Evolutionary conservation across 139 green algal species (phyloP), one percentile per base, ranked within the genome.

Genomic region (Micractinium sp.): DNA sequence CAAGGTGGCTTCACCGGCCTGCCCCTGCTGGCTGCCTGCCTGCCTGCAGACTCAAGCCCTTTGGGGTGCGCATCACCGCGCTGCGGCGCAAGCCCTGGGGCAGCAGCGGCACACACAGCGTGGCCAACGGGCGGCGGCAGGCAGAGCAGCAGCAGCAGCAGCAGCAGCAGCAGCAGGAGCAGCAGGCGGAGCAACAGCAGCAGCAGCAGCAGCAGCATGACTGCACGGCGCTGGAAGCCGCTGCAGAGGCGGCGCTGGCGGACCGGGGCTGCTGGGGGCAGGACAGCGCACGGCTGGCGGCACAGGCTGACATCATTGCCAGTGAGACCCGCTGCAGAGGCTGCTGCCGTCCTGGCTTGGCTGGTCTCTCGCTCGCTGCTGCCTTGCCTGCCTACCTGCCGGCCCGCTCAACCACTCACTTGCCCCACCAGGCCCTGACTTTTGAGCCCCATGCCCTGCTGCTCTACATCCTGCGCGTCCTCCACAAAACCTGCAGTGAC

Each of bases 31-130:
- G 3, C 33, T 47, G 33, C 75, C 75, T 56, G 35, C 33, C 63
- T 47, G 15, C 39, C 31, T 73, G 12, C 89, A 75, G 92, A 89
- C 85, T 95, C 53, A 82, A 87, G 23, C 53, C 90, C 1, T 95
- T 95, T 86, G 89, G 90, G 12, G 79, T 89, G 36, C 74, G 61
- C 27, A 77, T 88, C 13, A 66, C 33, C 1, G 81, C 56, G 16
- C 60, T 89, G 53, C 67, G 85, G 74, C 56, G 83, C 77, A 69
- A 39, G 16, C 23, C 63, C 79, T 75, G 85, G 88, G 74, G 60
- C 76, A 22, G 39, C 33, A 79, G 22, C 69, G 4, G 29, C 88
- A 20, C 23, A 22, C 67, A 56, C 31, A 71, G 14, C 61, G 78
- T 47, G 35, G 35, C 86, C 29, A 41, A 66, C 15, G 36, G 39